A percentile compares a stretch with the other conserved stretches of the same genome.
phyloP scores from a whole-genome alignment of 2,329 filamentous ascomycete species.

The Alternaria viburni region DNA sequence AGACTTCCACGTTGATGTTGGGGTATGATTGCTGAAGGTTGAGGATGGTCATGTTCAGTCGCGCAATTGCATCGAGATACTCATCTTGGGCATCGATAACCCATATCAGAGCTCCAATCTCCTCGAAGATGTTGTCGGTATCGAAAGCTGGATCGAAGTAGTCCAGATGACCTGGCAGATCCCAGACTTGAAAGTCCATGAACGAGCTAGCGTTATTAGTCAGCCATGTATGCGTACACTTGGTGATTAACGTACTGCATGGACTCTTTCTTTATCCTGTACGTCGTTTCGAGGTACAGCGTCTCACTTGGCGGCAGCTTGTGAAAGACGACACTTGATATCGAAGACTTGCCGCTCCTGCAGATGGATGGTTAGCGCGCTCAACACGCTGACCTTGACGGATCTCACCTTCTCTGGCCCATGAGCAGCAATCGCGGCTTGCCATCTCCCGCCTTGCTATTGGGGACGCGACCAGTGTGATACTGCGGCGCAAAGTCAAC shows the following conservation, averaged over 20 bases:
- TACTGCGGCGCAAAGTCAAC: constrained; percentile 48
- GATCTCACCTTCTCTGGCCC: constrained; percentile 85
- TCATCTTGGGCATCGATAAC: constrained; percentile 99
- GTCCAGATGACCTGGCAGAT: constrained; percentile 94
- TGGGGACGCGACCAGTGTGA: constrained; percentile 53
- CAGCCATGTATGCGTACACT: not conserved
- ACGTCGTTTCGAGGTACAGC: constrained; percentile 92
- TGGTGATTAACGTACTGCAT: constrained; percentile 74
- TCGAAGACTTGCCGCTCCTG: constrained; percentile 97
- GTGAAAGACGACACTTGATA: constrained; percentile 98
- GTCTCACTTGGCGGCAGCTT: constrained; percentile 97
- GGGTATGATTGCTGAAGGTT: constrained; percentile 88
- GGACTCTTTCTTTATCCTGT: constrained; percentile 89
- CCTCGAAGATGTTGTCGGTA: constrained; percentile 90
- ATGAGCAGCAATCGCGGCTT: constrained; percentile 91
- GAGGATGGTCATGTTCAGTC: constrained; percentile 86
- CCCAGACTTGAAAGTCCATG: constrained; percentile 99
- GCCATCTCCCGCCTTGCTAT: constrained; percentile 61
- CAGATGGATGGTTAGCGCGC: constrained; percentile 20
- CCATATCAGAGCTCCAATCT: constrained; percentile 95
- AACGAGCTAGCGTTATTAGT: constrained; percentile 71
- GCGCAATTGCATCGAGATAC: constrained; percentile 87
- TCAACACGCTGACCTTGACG: not conserved
- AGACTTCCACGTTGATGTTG: constrained; percentile 95
- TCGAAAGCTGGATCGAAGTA: constrained; percentile 90